phyloP scores from a whole-genome alignment of 2,329 filamentous ascomycete genomes.

The Fusarium coffeatum region DNA sequence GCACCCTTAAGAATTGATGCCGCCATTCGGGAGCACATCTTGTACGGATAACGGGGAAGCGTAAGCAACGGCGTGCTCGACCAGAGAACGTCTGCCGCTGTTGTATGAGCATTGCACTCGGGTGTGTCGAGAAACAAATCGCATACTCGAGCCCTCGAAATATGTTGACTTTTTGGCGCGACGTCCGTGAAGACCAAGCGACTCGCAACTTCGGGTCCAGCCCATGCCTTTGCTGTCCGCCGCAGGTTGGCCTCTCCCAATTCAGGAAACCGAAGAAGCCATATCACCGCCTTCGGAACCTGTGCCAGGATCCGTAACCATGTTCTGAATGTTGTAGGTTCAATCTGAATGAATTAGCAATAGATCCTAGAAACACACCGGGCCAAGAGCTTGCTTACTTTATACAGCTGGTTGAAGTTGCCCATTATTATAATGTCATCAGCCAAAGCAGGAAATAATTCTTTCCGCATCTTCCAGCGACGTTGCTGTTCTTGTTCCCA shows the following conservation, averaged over 20 bases:
- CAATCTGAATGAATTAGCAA: constrained; percentile 73
- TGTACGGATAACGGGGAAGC: constrained; percentile 90
- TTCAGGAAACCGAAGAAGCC: constrained; percentile 97
- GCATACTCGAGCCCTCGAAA: constrained; percentile 88
- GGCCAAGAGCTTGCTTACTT: constrained; percentile 67
- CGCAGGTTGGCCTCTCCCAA: constrained; percentile 88
- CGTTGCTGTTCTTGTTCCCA: constrained; percentile 87
- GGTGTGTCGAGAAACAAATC: constrained; percentile 97
- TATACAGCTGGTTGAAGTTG: constrained; percentile 99
- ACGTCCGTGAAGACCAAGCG: constrained; percentile 97
- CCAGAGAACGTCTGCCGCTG: constrained; percentile 95
- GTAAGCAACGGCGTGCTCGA: constrained; percentile 94
- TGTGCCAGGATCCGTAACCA: constrained; percentile 92
- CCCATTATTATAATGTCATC: constrained; percentile 92
- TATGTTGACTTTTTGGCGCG: constrained; percentile 93
- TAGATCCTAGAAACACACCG: neutral
- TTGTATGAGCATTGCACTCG: constrained; percentile 98
- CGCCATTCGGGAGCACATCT: constrained; percentile 99
- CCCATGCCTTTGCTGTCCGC: constrained; percentile 84
- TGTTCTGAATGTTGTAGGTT: constrained; percentile 93
- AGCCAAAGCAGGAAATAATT: constrained; percentile 84
- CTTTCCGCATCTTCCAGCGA: constrained; percentile 92
- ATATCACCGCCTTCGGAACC: constrained; percentile 89
- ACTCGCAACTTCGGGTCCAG: constrained; percentile 82
- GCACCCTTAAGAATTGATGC: constrained; percentile 93